Evolutionary conservation across 306 rosid species (phyloP).

Genomic region (Bauhinia variegata): DNA sequence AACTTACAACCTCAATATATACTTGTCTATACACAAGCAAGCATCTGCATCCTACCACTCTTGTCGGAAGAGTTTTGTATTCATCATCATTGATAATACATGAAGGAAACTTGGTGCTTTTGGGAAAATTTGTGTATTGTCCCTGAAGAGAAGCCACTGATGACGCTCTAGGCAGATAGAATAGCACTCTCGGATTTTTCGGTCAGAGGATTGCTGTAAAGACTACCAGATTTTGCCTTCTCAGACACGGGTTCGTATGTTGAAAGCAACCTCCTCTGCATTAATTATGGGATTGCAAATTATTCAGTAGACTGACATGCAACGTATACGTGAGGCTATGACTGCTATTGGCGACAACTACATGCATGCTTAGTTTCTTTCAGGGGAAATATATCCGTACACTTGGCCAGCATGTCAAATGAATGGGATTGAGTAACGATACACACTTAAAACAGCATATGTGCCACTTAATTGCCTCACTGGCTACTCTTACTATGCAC

Average conservation of each 20-base stretch:
- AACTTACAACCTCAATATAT: constrained; percentile 16
- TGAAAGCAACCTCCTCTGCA: constrained; percentile 70
- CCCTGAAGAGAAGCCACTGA: constrained; percentile 25
- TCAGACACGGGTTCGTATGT: constrained; percentile 55
- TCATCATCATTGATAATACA: neutral
- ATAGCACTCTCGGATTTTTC: constrained; percentile 57
- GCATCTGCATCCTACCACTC: constrained; percentile 32
- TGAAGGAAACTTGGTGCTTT: neutral
- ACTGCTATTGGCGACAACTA: too few relatives aligned
- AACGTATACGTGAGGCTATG: neutral
- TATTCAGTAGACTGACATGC: neutral
- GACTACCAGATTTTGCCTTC: constrained; percentile 45
- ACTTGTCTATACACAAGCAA: constrained; percentile 27
- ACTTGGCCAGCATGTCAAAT: neutral
- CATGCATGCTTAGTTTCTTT: neutral
- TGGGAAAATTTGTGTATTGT: constrained; percentile 2
- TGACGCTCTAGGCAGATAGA: constrained; percentile 53
- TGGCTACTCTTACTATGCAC: neutral
- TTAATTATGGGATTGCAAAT: neutral
- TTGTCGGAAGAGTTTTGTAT: constrained; percentile 3
- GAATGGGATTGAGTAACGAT: too few relatives aligned
- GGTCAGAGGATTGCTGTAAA: constrained; percentile 33
- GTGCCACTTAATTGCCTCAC: constrained; percentile 1
- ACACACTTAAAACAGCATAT: neutral
- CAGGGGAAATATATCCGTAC: neutral